These are phyloP conservation scores for Mycothermus thermophilus DNA, from an alignment of 495 filamentous ascomycete genomes.

Conservation along the genomic window DNA sequence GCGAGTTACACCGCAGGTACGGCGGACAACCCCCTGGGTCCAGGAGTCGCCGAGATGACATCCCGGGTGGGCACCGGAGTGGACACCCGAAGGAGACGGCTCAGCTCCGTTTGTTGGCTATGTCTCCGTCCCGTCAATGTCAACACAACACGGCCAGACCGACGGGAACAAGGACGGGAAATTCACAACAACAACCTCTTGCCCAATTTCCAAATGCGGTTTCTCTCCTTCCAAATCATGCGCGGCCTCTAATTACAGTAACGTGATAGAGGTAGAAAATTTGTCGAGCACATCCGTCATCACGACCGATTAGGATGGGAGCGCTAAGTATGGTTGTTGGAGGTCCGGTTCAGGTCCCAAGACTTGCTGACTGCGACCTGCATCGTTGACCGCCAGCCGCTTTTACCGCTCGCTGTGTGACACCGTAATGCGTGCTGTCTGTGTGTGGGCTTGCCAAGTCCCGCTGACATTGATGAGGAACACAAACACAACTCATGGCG, in stretches of 20 bases:
- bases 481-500: background rate
- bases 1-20: slow-evolving; percentile 3
- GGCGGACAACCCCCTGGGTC: background rate
- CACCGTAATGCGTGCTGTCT: background rate
- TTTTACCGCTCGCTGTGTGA: background rate
- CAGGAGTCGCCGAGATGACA: slow-evolving; percentile 12
- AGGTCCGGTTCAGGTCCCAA: background rate
- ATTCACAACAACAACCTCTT: background rate
- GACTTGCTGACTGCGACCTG: slow-evolving; percentile 3
- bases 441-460: background rate
- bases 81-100: slow-evolving; percentile 1
- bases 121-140: too few species aligned
- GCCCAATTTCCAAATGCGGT: background rate
- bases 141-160: background rate
- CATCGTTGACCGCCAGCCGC: slow-evolving; percentile 4
- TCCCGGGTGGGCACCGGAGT: slow-evolving; percentile 5
- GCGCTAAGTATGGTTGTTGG: slow-evolving; percentile 1
- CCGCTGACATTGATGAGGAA: background rate
- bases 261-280: background rate
- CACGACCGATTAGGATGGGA: too few species aligned
- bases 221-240: background rate
- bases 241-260: background rate
- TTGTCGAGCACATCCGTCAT: too few species aligned
- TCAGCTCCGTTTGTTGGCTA: background rate
- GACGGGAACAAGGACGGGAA: background rate